Conservation (phyloP, 257 asterid species). For the Lavandula angustifolia region DNA sequence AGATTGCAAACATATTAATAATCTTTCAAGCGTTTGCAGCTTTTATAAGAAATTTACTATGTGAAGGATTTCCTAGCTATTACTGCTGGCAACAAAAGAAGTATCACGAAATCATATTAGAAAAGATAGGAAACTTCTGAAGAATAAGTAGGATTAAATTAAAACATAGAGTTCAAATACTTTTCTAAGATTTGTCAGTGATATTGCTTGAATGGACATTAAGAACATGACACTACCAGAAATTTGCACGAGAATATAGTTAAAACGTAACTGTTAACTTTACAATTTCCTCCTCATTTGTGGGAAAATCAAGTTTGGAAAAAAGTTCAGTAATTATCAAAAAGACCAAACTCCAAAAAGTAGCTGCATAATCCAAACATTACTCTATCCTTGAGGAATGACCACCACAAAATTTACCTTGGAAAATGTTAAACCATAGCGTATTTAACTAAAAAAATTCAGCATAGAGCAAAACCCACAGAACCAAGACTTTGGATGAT, state of each 20-base stretch:
- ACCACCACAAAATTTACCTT: no score
- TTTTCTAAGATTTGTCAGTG: not conserved
- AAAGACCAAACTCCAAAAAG: no score
- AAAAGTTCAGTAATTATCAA: no score
- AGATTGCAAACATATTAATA: not conserved
- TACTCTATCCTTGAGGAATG: no score
- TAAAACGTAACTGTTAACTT: not conserved
- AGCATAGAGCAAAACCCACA: not conserved
- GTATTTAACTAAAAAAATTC: not conserved
- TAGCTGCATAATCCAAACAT: no score
- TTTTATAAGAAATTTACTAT: constrained; percentile 7
- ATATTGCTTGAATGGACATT: not conserved
- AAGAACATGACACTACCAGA: not conserved
- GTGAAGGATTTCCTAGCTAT: not conserved
- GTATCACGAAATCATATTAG: no score
- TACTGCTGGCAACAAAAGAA: not conserved
- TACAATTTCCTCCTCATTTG: no score
- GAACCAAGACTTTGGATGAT: not conserved
- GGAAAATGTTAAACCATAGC: no score
- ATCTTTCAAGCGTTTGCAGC: not conserved
- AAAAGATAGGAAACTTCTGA: not conserved
- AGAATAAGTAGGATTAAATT: constrained; percentile 1
- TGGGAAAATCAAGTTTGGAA: no score
- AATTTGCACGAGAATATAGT: not conserved
- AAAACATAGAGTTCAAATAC: not conserved